phyloP scores from a whole-genome alignment of 371 early-diverging fungal species.

The Encephalitozoon cuniculi region DNA sequence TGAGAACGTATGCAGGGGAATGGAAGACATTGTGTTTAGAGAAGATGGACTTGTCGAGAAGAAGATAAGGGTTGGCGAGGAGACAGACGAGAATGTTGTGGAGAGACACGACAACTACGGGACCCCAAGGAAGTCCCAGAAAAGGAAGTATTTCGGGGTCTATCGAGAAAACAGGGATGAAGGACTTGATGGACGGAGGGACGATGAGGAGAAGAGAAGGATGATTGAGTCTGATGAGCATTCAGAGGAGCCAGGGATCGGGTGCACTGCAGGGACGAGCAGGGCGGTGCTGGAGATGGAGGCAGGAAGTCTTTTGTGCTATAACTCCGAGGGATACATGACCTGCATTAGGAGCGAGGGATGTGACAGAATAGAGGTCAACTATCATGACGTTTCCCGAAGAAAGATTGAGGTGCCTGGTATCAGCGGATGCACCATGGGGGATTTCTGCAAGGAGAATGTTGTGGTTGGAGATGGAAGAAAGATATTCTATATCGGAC shows the following conservation, averaged over 20 bases:
- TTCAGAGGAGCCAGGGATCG: not conserved
- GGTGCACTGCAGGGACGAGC: not conserved
- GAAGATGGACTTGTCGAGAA: constrained; percentile 18
- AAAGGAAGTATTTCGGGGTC: not conserved
- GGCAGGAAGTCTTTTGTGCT: not conserved
- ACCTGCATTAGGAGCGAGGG: not conserved
- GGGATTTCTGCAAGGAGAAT: constrained; percentile 1
- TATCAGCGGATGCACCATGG: not conserved
- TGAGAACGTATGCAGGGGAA: not conserved
- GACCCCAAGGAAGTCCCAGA: not conserved
- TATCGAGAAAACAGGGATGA: not conserved
- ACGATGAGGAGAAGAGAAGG: not conserved
- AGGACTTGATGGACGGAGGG: not conserved
- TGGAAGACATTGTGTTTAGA: constrained; percentile 20
- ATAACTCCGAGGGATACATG: constrained; percentile 16
- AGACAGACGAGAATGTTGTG: not conserved
- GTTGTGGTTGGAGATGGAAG: not conserved
- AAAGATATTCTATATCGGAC: not conserved
- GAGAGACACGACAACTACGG: not conserved
- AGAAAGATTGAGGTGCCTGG: constrained; percentile 3
- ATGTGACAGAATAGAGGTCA: constrained; percentile 11
- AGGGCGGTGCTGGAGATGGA: not conserved
- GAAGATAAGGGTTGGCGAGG: constrained; percentile 4
- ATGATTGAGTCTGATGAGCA: not conserved
- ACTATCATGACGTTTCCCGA: constrained; percentile 11